phyloP scores from a whole-genome alignment of 1,284 basidiomycete species.

The Malassezia psittaci region DNA sequence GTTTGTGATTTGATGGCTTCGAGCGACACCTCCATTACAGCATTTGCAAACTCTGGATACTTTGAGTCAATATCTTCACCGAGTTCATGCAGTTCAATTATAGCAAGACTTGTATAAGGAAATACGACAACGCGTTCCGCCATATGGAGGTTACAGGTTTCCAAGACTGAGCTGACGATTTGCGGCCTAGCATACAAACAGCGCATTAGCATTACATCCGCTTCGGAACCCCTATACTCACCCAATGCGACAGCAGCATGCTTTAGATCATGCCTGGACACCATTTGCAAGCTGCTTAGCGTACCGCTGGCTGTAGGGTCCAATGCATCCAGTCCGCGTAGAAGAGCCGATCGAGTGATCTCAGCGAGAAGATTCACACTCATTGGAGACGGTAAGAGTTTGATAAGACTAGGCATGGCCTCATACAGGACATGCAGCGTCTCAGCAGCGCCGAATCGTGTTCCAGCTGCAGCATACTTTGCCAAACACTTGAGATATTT shows the following conservation, averaged over 20 bases:
- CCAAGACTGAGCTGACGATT: neutral
- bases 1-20: too few relatives aligned
- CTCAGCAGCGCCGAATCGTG: neutral
- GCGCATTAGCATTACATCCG: neutral
- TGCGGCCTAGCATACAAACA: neutral
- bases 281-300: neutral
- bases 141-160: neutral
- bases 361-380: neutral
- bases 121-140: neutral
- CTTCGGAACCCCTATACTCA: neutral
- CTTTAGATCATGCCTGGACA: neutral
- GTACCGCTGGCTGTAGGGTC: constrained; percentile 5
- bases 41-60: too few relatives aligned
- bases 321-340: constrained; percentile 7
- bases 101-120: neutral
- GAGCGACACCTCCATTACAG: too few relatives aligned
- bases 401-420: neutral
- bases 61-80: too few relatives aligned
- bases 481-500: neutral
- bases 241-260: neutral
- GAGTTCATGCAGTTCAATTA: too few relatives aligned
- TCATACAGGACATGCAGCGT: neutral
- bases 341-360: constrained; percentile 2
- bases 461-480: neutral
- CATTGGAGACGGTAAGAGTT: neutral